Base-by-base conservation (phyloP, 2,329 filamentous ascomycete species). In the Trichocomaceae sp. region DNA sequence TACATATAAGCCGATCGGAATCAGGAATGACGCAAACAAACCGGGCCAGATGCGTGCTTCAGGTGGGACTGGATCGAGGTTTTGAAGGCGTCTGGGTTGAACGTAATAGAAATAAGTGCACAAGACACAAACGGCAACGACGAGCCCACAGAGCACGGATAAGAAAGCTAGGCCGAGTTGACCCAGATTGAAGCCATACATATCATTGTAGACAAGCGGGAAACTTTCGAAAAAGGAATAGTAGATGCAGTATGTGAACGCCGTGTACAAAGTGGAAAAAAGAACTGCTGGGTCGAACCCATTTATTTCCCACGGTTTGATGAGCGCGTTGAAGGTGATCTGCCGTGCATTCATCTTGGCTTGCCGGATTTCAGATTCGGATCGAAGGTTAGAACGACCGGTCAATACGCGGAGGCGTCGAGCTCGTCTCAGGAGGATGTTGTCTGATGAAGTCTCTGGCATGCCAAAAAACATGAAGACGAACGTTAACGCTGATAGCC, bases 181-280 rank as follows among this genome's bases (percentile, higher is more conserved):
- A 31, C 82, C 82, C 2, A 80, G 68, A 56, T 75, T 78, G 77
- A 87, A 84, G 63, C 71, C 67, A 68, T 87, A 86, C 62, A 78
- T 72, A 39, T 75, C 75, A 2, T 77, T 75, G 65, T 83, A 87
- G 54, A 86, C 82, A 13, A 84, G 72, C n/a, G 83, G 83, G 69
- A 87, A 86, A 31, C 80, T 80, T 64, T 86, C 83, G 66, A 86
- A 86, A n/a, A 80, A 86, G 50, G 73, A 74, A 60, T 79, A 79
- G 57, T 74, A 72, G 29, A 72, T 71, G 45, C 67, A 69, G 57
- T 72, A 86, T 61, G 83, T 78, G 61, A 86, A 78, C 52, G 80
- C 79, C 3, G 79, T 82, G 69, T 86, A 87, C 45, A 85, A 57
- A 63, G 83, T 80, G 0, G 83, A 79, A 86, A n/a, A 85, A 8